These are phyloP conservation scores for Fragaria vesca DNA, from an alignment of 306 rosid genomes.

Conservation along the genomic window DNA sequence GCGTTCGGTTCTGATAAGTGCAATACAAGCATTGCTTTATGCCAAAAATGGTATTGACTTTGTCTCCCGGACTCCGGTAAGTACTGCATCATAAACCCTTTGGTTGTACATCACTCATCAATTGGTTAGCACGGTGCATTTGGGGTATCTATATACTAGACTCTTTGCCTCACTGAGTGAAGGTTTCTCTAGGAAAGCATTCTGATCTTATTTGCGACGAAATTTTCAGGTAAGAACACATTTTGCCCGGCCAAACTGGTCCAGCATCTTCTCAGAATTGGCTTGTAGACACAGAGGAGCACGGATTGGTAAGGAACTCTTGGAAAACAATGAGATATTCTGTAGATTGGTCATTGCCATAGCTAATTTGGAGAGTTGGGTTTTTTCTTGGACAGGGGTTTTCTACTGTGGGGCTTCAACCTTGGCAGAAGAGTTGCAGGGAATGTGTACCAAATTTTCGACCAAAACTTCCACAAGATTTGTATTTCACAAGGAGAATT, in stretches of 20 bases:
- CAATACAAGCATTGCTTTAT: slow-evolving; percentile 64
- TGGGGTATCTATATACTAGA: neutral
- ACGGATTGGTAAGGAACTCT: slow-evolving; percentile 61
- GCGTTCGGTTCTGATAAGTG: slow-evolving; percentile 66
- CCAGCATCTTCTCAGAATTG: slow-evolving; percentile 66
- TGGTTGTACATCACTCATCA: neutral
- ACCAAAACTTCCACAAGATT: slow-evolving; percentile 77
- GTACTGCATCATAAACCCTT: slow-evolving; percentile 16
- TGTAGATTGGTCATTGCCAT: neutral
- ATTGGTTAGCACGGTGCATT: neutral
- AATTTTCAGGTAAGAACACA: slow-evolving; percentile 65
- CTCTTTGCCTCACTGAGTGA: neutral
- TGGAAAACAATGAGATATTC: neutral
- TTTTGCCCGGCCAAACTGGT: slow-evolving; percentile 80
- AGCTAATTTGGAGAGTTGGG: slow-evolving; percentile 13
- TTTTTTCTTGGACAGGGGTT: slow-evolving; percentile 55
- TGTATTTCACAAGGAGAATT: slow-evolving; percentile 76
- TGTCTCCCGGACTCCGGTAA: slow-evolving; percentile 69
- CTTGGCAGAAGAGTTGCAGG: slow-evolving; percentile 57
- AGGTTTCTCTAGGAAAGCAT: neutral
- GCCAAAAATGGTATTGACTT: slow-evolving; percentile 70
- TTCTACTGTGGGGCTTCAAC: slow-evolving; percentile 83
- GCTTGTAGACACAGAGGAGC: slow-evolving; percentile 64
- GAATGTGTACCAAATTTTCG: slow-evolving; percentile 72
- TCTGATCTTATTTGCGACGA: slow-evolving; percentile 2